A percentile compares a stretch with the other conserved stretches of the same genome.
phyloP scores from a whole-genome alignment of 352 stramenopile genomes.

The Elongisporangium undulatum region DNA sequence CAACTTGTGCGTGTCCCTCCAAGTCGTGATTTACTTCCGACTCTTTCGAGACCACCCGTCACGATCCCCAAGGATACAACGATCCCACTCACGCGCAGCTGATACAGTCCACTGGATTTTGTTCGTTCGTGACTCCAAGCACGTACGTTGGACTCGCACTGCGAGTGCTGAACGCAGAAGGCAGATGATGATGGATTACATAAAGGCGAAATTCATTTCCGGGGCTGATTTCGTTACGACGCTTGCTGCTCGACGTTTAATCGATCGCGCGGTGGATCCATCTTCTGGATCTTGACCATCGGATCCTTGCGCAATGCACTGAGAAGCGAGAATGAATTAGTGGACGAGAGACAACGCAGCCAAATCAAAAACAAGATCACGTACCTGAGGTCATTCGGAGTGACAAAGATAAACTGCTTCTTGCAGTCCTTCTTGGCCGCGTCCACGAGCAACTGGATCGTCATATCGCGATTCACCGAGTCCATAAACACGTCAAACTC shows the following conservation, averaged over 20 bases:
- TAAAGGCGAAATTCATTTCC: not conserved
- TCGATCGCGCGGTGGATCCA: conserved; percentile 79
- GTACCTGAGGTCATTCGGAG: conserved; percentile 84
- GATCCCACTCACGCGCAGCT: not conserved
- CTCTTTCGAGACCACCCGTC: not conserved
- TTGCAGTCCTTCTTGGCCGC: conserved; percentile 67
- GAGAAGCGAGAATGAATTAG: conserved; percentile 3
- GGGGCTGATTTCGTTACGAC: not conserved
- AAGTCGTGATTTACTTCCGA: not conserved
- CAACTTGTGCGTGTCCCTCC: not conserved
- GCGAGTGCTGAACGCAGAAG: not conserved
- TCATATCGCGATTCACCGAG: conserved; percentile 94
- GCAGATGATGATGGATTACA: not conserved
- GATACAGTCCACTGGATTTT: not conserved
- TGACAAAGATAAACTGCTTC: conserved; percentile 90
- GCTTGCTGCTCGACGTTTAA: conserved; percentile 40
- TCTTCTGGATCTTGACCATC: conserved; percentile 87
- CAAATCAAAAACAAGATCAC: conserved; percentile 4
- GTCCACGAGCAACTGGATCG: conserved; percentile 92
- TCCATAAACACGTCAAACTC: conserved; percentile 99
- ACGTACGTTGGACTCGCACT: not conserved
- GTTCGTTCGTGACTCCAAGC: not conserved
- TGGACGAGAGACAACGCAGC: conserved; percentile 5
- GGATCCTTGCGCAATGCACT: conserved; percentile 68
- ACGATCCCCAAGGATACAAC: not conserved